Evolutionary conservation across 2,329 filamentous ascomycete species (phyloP).

Genomic region (Pseudogymnoascus sp.): DNA sequence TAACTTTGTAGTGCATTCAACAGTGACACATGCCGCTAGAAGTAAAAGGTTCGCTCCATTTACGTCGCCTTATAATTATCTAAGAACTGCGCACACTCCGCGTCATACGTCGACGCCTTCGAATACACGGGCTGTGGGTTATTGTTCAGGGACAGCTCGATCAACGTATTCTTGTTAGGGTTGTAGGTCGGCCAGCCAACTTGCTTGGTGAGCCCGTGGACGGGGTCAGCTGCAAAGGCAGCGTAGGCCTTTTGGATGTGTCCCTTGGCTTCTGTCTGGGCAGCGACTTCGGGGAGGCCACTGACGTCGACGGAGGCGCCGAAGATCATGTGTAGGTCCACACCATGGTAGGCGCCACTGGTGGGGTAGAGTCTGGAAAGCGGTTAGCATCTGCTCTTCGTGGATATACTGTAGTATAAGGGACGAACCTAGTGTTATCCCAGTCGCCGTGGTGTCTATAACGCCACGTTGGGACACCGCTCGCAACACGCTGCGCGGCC

Average conservation of each 20-base stretch:
- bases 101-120: not conserved
- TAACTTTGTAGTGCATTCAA: not conserved
- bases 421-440: constrained; percentile 16
- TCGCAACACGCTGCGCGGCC: constrained; percentile 13
- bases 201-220: constrained; percentile 19
- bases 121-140: not conserved
- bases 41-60: not conserved
- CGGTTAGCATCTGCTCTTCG: not conserved
- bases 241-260: constrained; percentile 26
- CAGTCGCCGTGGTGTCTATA: constrained; percentile 27
- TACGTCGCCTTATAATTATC: not conserved
- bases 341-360: constrained; percentile 26
- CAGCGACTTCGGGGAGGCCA: constrained; percentile 12
- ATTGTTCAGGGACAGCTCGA: constrained; percentile 5
- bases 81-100: not conserved
- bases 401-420: not conserved
- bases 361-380: constrained; percentile 18
- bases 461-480: constrained; percentile 24
- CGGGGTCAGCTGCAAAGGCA: constrained; percentile 28
- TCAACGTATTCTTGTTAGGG: not conserved
- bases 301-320: constrained; percentile 23
- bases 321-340: constrained; percentile 25
- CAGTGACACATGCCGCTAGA: not conserved
- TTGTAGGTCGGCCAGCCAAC: constrained; percentile 16
- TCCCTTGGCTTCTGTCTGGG: constrained; percentile 13